Evolutionary conservation across 352 stramenopile species (phyloP).

Genomic region (Phytopythium litorale): DNA sequence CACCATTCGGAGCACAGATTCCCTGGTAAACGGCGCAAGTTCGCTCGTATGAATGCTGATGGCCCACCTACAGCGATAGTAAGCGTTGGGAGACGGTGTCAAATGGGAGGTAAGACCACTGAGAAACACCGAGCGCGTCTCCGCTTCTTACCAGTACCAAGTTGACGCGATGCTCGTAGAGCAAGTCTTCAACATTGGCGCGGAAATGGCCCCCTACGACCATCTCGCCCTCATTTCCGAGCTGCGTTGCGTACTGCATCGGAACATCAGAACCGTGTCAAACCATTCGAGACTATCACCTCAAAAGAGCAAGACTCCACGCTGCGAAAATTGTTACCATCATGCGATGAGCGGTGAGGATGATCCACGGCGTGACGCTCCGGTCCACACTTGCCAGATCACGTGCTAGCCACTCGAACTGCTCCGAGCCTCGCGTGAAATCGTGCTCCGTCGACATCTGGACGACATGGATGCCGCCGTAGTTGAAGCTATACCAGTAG

Average conservation of each 20-base stretch:
- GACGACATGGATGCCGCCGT: conserved; percentile 84
- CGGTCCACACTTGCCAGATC: conserved; percentile 82
- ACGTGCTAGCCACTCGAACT: conserved; percentile 84
- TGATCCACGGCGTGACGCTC: conserved; percentile 84
- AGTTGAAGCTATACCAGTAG: conserved; percentile 91
- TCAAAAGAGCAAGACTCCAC: no score
- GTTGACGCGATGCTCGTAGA: conserved; percentile 84
- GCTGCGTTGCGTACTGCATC: conserved; percentile 46
- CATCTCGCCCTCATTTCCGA: conserved; percentile 50
- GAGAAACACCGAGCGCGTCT: neutral
- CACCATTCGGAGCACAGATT: conserved; percentile 49
- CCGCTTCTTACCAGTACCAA: conserved; percentile 64
- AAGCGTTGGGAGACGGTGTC: no score
- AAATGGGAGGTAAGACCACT: no score
- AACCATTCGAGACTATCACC: neutral
- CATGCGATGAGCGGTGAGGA: conserved; percentile 89
- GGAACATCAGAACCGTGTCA: neutral
- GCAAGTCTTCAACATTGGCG: conserved; percentile 87
- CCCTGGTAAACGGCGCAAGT: conserved; percentile 76
- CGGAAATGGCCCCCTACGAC: conserved; percentile 74
- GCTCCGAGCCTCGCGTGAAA: conserved; percentile 73
- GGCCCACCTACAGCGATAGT: conserved; percentile 42
- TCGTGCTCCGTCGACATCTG: conserved; percentile 91
- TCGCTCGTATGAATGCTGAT: conserved; percentile 90
- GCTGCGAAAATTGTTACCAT: conserved; percentile 38